Conservation (phyloP, 257 asterid genomes). For the Solanum paucissectum region DNA sequence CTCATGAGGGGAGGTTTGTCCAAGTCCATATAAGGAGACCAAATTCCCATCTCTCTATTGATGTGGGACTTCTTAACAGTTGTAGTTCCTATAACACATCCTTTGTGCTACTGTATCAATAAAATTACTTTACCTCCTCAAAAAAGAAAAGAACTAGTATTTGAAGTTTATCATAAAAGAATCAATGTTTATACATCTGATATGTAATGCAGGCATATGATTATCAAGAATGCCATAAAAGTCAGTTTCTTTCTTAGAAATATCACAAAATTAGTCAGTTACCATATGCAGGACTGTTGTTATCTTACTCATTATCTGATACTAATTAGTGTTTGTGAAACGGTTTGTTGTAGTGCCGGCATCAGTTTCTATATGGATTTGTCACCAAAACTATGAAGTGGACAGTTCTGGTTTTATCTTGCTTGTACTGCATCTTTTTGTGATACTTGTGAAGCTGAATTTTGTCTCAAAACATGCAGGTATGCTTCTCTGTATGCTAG, state of each 20-base stretch:
- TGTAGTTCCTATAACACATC: too few species aligned
- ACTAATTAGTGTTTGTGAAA: neutral
- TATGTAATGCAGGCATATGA: neutral
- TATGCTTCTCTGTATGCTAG: conserved; percentile 74
- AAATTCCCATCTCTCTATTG: too few species aligned
- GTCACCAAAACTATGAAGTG: neutral
- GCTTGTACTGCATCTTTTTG: neutral
- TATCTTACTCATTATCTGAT: neutral
- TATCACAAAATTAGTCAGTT: neutral
- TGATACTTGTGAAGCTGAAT: neutral
- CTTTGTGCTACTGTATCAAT: neutral
- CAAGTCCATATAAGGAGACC: too few species aligned
- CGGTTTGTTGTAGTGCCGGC: neutral
- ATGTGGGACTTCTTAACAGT: too few species aligned
- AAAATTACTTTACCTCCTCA: neutral
- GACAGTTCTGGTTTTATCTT: neutral
- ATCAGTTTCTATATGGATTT: neutral
- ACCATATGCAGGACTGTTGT: neutral
- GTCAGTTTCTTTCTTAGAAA: neutral
- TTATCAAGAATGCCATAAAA: neutral
- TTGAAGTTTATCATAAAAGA: neutral
- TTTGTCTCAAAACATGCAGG: conserved; percentile 28
- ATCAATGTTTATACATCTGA: neutral
- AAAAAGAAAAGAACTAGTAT: neutral
- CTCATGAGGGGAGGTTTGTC: too few species aligned